phyloP scores from a whole-genome alignment of 176 grass and related monocot species.

The Phoenix roebelenii region DNA sequence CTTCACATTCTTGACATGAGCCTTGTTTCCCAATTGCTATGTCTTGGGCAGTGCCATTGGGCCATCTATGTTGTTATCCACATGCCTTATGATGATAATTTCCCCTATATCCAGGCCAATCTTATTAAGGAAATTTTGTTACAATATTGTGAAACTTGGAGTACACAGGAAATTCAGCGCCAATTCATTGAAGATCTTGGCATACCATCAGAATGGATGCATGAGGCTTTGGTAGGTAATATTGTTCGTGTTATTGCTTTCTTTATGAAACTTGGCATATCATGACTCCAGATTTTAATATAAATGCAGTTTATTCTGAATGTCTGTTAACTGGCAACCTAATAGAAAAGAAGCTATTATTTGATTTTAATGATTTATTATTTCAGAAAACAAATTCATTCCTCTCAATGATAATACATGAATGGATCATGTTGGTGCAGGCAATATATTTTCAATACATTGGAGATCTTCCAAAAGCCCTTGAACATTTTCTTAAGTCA shows the following conservation, averaged over 20 bases:
- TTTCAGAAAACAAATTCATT: too few species aligned
- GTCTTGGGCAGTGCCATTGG: conserved; percentile 79
- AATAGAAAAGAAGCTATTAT: too few species aligned
- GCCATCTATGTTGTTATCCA: conserved; percentile 87
- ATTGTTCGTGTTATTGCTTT: conserved; percentile 14
- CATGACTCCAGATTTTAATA: not conserved
- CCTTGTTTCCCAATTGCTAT: conserved; percentile 74
- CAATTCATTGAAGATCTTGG: conserved; percentile 78
- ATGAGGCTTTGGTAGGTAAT: conserved; percentile 66
- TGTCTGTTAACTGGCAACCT: too few species aligned
- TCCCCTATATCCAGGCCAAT: conserved; percentile 67
- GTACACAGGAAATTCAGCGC: conserved; percentile 51
- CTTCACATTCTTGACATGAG: conserved; percentile 83
- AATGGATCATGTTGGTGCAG: conserved; percentile 30
- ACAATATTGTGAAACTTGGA: conserved; percentile 78
- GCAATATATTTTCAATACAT: conserved; percentile 79
- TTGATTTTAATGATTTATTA: too few species aligned
- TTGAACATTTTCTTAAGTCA: conserved; percentile 74
- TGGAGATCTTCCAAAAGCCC: conserved; percentile 43
- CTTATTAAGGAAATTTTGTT: conserved; percentile 70
- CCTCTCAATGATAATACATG: not conserved
- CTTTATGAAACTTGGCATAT: not conserved
- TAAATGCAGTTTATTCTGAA: not conserved
- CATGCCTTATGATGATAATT: conserved; percentile 55
- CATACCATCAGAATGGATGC: conserved; percentile 82